Evolutionary conservation across 768 basidiomycete genomes (phyloP), one percentile per base, ranked within the genome.

Genomic region (Lentinula aciculospora): DNA sequence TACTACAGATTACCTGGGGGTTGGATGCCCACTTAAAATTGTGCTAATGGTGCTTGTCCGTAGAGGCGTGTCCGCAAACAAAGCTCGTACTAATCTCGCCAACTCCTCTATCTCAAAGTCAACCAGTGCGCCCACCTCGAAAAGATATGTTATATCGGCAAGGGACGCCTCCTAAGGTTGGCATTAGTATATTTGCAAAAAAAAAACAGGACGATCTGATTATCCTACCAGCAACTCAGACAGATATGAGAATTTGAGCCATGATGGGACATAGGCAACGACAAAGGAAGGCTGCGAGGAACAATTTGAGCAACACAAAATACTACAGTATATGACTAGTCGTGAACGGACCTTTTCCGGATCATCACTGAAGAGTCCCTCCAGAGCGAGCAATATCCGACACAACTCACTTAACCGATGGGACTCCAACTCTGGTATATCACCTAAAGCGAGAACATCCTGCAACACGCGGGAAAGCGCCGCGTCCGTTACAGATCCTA

Each of bases 201-300:
- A 21, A 32, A 13, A 19, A 39, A 55, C 17, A 34, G 59, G 21
- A 39, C 46, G 55, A 12, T 51, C 9, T 19, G n/a, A 61, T 51
- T 3, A 27, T 77, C 89, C 46, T 59, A 94, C 94, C 77, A 98
- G 69, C 12, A 98, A 79, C 69, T 97, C 94, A 1, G 92, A 92
- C 4, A 97, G 78, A 70, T 98, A 98, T 19, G 89, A 93, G 70
- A 92, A 96, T 70, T 96, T 96, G 64, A 97, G 77, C 95, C 95
- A 98, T 12, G 84, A 86, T 1, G 92, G 89, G n/a, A 95, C 91
- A 61, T 92, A 92, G 0, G 84, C 85, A 0, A 88, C 88, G 6
- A 92, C 85, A 48, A 89, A 84, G 0, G 91, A 88, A 19, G 86
- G 78, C 82, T 89, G 44, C 45, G n/a, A 47, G 7, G 23, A 19